Evolutionary conservation across 805 yeast genomes (phyloP).

Genomic region (Yamadazyma ubonensis): DNA sequence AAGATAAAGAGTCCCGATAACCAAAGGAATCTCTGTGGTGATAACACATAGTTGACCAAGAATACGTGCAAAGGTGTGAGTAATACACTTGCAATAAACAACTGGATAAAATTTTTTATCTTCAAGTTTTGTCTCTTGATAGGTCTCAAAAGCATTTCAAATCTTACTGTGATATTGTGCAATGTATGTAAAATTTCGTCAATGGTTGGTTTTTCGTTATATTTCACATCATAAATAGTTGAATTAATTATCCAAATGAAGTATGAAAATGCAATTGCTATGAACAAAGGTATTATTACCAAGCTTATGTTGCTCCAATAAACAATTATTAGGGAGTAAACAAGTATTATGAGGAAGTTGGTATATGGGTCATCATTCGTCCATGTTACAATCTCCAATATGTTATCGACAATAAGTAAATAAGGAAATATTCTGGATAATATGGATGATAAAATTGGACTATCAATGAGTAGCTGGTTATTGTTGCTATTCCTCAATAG

Average conservation of each 20-base stretch:
- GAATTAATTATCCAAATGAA: slow-evolving; percentile 47
- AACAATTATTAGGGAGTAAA: slow-evolving; percentile 37
- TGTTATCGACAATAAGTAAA: slow-evolving; percentile 43
- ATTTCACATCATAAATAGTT: slow-evolving; percentile 40
- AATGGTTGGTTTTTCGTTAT: slow-evolving; percentile 49
- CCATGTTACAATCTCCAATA: slow-evolving; percentile 52
- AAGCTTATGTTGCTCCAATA: slow-evolving; percentile 42
- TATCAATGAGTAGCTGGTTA: slow-evolving; percentile 35
- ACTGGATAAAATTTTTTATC: slow-evolving; percentile 26
- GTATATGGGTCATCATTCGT: slow-evolving; percentile 51
- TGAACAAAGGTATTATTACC: slow-evolving; percentile 39
- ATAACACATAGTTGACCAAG: slow-evolving; percentile 31
- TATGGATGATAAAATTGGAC: slow-evolving; percentile 47
- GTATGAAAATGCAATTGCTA: slow-evolving; percentile 37
- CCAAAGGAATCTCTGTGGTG: slow-evolving; percentile 36
- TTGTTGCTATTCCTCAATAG: slow-evolving; percentile 30
- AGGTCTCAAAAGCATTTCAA: slow-evolving; percentile 42
- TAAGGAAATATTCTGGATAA: slow-evolving; percentile 49
- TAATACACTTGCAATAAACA: slow-evolving; percentile 29
- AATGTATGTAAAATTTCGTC: slow-evolving; percentile 51
- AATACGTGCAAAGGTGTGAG: slow-evolving; percentile 46
- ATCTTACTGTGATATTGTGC: slow-evolving; percentile 45
- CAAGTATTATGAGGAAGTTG: slow-evolving; percentile 42
- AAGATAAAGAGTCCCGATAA: slow-evolving; percentile 36
- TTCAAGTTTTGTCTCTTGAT: slow-evolving; percentile 29